Evolutionary conservation across 163 green algal genomes (phyloP), one percentile per base, ranked within the genome.

Genomic region (Scenedesmus sp.): DNA sequence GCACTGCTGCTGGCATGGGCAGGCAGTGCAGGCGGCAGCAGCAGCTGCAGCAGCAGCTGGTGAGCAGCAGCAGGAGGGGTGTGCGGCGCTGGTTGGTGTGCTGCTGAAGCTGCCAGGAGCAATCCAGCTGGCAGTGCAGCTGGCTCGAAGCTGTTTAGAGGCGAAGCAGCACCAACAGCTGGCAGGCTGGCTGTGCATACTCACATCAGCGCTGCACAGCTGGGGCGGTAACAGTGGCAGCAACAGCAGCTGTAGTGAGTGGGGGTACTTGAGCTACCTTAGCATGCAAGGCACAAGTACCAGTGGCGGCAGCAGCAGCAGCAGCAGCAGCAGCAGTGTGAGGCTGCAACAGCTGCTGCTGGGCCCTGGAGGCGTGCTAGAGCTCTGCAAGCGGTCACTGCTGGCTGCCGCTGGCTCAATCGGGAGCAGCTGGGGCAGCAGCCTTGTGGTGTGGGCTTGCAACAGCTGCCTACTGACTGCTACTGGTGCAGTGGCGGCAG

Each of bases 301-400:
- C 30, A 40, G 7, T 53, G 40, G 18, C 46, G 72, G 24, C 20
- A 46, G 26, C n/a, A n/a, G n/a, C n/a, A n/a, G 76, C 37, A 53
- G 40, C 37, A 40, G 46, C 42, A 43, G 49, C 82, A 87, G 53
- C 40, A 68, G 82, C 35, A 49, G 42, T 53, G 82, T 35, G 26
- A 40, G 51, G 56, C 56, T 88, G 56, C 33, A 49, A 20, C 53
- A 80, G 35, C 56, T 88, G 56, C 83, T 88, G 53, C 70, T 88
- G 42, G 83, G 83, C 2, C 83, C 83, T 53, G 44, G 35, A 30
- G 83, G 83, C 6, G 4, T 88, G 37, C 56, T 88, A 3, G 83
- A 88, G 35, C 22, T 79, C 12, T 46, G 33, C 37, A 43, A 46
- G 10, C 68, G 35, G 7, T 61, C 53, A 0, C 22, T 88, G 83